Conservation (phyloP, 75 land plant genomes). For the Azolla pinnata region DNA sequence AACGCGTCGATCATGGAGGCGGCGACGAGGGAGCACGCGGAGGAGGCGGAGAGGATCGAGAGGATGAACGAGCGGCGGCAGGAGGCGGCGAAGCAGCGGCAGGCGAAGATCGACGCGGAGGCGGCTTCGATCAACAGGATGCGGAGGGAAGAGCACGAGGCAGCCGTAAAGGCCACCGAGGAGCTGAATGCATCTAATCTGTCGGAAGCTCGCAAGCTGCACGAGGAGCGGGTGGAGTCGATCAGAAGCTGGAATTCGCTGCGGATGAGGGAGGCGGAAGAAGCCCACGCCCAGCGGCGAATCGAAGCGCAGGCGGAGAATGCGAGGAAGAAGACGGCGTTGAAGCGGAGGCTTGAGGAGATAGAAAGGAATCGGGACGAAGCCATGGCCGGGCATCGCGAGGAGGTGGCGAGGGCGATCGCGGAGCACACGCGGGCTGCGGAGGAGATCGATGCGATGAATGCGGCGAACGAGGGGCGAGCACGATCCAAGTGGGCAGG, state of each 20-base stretch:
- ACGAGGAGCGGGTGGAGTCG: slow-evolving; percentile 6
- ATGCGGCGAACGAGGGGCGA: slow-evolving; percentile 9
- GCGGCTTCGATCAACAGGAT: neutral
- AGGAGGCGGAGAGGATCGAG: slow-evolving; percentile 8
- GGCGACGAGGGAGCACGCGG: slow-evolving; percentile 5
- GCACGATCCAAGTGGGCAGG: slow-evolving; percentile 11
- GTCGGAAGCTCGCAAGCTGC: neutral
- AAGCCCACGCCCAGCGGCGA: neutral
- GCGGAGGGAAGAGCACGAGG: neutral
- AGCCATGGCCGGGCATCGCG: slow-evolving; percentile 5
- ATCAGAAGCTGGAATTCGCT: slow-evolving; percentile 4
- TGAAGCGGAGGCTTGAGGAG: slow-evolving; percentile 5
- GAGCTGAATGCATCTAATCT: neutral
- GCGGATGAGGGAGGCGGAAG: slow-evolving; percentile 12
- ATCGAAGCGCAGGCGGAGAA: neutral
- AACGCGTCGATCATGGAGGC: slow-evolving; percentile 9
- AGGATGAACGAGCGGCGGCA: neutral
- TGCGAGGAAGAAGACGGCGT: slow-evolving; percentile 4
- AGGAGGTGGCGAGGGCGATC: slow-evolving; percentile 4
- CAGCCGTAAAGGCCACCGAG: neutral
- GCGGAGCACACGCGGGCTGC: slow-evolving; percentile 14
- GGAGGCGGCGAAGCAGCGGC: slow-evolving; percentile 1
- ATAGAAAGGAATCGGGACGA: slow-evolving; percentile 8
- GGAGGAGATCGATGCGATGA: slow-evolving; percentile 4
- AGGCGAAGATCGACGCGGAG: slow-evolving; percentile 2